phyloP scores from a whole-genome alignment of 2,329 filamentous ascomycete genomes.

The Sclerotinia minor region DNA sequence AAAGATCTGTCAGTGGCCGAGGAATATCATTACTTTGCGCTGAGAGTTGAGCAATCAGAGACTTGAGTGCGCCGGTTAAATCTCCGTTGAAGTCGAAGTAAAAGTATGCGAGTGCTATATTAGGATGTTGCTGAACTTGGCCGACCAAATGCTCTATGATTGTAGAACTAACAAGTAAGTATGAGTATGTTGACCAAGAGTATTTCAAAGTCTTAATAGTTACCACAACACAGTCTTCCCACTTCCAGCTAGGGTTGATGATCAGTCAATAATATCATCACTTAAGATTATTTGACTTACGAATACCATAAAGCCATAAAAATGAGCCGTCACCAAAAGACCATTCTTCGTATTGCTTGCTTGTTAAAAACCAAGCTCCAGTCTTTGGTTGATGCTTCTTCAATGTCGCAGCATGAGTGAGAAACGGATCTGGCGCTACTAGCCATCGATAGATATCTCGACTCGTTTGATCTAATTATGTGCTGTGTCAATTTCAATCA shows the following conservation, averaged over 20 bases:
- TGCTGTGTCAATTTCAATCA: background rate
- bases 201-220: slow-evolving; percentile 23
- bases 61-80: slow-evolving; percentile 40
- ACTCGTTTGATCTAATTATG: slow-evolving; percentile 27
- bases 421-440: slow-evolving; percentile 31
- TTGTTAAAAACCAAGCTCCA: slow-evolving; percentile 34
- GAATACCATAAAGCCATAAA: slow-evolving; percentile 45
- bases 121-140: slow-evolving; percentile 28
- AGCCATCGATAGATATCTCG: slow-evolving; percentile 34
- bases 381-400: slow-evolving; percentile 35
- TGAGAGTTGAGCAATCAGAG: slow-evolving; percentile 43
- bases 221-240: slow-evolving; percentile 46
- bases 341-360: slow-evolving; percentile 40
- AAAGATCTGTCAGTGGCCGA: slow-evolving; percentile 27
- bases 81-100: slow-evolving; percentile 47
- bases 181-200: background rate
- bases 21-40: slow-evolving; percentile 33
- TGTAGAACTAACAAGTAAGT: slow-evolving; percentile 33
- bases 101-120: slow-evolving; percentile 43
- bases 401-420: slow-evolving; percentile 32
- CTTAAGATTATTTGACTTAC: slow-evolving; percentile 23
- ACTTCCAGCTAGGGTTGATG: slow-evolving; percentile 41
- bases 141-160: slow-evolving; percentile 40
- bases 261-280: background rate
- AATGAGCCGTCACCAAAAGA: slow-evolving; percentile 39